Evolutionary conservation across 495 filamentous ascomycete species (phyloP), one percentile per base, ranked within the genome.

Genomic region (Hypoxylon crocopeplum): DNA sequence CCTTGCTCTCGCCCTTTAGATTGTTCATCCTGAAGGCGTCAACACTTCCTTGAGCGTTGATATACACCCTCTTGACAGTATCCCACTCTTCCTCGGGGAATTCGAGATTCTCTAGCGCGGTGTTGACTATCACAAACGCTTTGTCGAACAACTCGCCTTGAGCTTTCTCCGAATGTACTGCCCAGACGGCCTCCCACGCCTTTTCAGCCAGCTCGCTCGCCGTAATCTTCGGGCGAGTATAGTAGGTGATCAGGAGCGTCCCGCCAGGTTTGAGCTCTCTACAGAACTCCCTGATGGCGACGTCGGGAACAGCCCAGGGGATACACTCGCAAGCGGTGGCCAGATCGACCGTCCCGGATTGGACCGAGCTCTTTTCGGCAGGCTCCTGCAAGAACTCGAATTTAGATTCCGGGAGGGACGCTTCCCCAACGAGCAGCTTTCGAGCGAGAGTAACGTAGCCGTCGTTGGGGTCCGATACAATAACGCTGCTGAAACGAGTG

Each of bases 381-480:
- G 39, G 5, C 32, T 70, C 68, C 20, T 66, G 62, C 19, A 69
- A 42, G 10, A 70, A 70, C 6, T 1, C 41, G 16, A 70, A 67
- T 20, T 66, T 59, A 1, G 47, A 55, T 38, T 69, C 67, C 5
- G 56, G 52, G 3, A 59, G 22, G 20, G 29, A 47, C 29, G 29
- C 10, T 24, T 62, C 22, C 29, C 49, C 30, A 7, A 62, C 22
- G 7, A 70, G 57, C 4, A 63, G 22, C 24, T 64, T 46, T 13
- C 49, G 62, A 0, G 66, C 66, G 20, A 67, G 24, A 1, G 45
- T 41, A 12, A 27, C 41, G 19, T 70, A 69, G 13, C 62, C 68
- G 13, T 67, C 66, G 36, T 69, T 70, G 13, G 66, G 66, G 27
- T 70, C 68, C 11, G 66, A 69, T 3, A 70, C 58, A 5, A 69